Evolutionary conservation across 1,284 basidiomycete genomes (phyloP).

Genomic region (Pseudozyma tsukubaensis): DNA sequence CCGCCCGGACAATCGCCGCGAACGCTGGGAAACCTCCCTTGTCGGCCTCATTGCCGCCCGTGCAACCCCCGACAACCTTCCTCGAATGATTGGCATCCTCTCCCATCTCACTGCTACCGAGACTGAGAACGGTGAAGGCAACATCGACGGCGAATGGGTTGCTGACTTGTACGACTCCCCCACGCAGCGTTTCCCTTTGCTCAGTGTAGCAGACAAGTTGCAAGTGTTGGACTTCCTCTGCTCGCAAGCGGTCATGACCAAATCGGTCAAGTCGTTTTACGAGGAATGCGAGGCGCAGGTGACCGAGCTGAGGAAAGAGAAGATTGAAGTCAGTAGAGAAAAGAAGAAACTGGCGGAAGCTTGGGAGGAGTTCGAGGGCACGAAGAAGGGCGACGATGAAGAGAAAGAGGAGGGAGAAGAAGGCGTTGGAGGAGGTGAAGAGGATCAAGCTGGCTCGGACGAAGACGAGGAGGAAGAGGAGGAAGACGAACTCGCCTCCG

Average conservation of each 20-base stretch:
- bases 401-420: conserved; percentile 6
- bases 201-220: conserved; percentile 83
- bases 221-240: conserved; percentile 87
- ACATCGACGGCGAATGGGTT: conserved; percentile 48
- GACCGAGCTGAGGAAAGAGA: conserved; percentile 92
- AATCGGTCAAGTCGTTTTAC: conserved; percentile 85
- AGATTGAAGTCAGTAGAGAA: conserved; percentile 89
- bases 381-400: conserved; percentile 42
- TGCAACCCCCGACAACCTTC: conserved; percentile 54
- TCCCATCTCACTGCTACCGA: conserved; percentile 64
- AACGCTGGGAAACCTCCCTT: conserved; percentile 61
- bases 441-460: conserved; percentile 1
- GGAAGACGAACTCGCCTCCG: conserved; percentile 55
- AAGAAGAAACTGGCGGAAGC: conserved; percentile 83
- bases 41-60: conserved; percentile 59
- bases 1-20: conserved; percentile 54
- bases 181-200: conserved; percentile 76
- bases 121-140: conserved; percentile 56
- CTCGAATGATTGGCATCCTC: conserved; percentile 62
- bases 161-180: conserved; percentile 60
- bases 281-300: conserved; percentile 88
- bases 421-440: conserved; percentile 17
- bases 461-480: conserved; percentile 23
- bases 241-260: conserved; percentile 89
- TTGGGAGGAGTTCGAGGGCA: conserved; percentile 75